Conservation (phyloP, 352 stramenopile genomes). For the Phytopythium oedochilum region DNA sequence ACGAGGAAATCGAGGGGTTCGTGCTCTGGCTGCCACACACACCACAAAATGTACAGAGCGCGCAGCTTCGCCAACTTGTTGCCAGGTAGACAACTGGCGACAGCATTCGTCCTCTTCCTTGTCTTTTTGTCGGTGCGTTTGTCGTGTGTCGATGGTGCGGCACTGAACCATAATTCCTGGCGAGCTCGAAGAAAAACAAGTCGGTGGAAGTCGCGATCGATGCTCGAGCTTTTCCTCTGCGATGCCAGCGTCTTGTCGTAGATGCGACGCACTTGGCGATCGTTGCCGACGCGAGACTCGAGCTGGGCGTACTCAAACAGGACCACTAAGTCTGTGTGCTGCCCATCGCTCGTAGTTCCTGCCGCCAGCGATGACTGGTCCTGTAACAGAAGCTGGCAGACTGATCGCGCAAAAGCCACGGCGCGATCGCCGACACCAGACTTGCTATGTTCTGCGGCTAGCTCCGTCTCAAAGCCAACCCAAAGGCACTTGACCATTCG, state of each 20-base stretch:
- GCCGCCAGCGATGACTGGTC: background rate
- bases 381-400: constrained; percentile 31
- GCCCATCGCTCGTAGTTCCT: background rate
- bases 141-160: background rate
- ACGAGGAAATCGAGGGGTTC: constrained; percentile 29
- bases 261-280: constrained; percentile 38
- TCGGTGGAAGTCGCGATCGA: constrained; percentile 30
- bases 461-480: constrained; percentile 42
- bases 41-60: constrained; percentile 34
- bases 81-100: too few relatives aligned
- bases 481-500: constrained; percentile 32
- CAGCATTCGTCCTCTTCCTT: background rate
- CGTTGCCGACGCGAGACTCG: constrained; percentile 39
- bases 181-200: constrained; percentile 49
- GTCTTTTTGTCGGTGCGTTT: background rate
- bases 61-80: constrained; percentile 10
- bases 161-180: constrained; percentile 10
- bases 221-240: constrained; percentile 4
- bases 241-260: constrained; percentile 51
- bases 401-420: constrained; percentile 15
- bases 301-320: constrained; percentile 52
- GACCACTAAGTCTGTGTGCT: constrained; percentile 15
- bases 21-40: constrained; percentile 19
- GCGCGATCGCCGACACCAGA: background rate
- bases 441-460: constrained; percentile 5